phyloP scores from a whole-genome alignment of 148 eudicot species.

The Bassia scoparia region DNA sequence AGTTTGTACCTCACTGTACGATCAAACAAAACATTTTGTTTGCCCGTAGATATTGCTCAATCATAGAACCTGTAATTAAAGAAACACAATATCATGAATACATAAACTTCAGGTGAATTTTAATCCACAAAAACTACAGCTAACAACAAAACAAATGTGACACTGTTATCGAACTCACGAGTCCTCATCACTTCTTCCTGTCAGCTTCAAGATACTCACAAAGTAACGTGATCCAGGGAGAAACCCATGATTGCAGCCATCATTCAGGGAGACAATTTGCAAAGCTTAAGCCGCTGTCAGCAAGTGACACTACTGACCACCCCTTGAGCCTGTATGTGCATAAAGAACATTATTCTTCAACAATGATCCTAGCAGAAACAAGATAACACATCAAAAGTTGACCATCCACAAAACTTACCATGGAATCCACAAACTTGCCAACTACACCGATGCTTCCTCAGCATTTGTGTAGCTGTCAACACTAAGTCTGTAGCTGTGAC shows the following conservation, averaged over 20 bases:
- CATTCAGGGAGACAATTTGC: constrained; percentile 98
- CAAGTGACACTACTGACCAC: constrained; percentile 70
- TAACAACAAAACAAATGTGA: background rate
- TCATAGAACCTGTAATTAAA: constrained; percentile 64
- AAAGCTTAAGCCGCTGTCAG: constrained; percentile 96
- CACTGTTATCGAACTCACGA: constrained; percentile 36
- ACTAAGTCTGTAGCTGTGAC: constrained; percentile 98
- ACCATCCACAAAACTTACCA: constrained; percentile 43
- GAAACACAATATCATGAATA: background rate
- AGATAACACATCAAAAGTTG: background rate
- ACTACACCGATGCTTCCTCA: constrained; percentile 99
- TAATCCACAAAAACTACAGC: background rate
- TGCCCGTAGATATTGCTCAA: constrained; percentile 90
- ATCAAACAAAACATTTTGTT: constrained; percentile 95
- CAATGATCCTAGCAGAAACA: constrained; percentile 3
- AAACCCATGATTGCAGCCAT: constrained; percentile 99
- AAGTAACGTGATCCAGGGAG: constrained; percentile 91
- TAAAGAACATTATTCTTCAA: background rate
- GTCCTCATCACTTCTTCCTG: constrained; percentile 94
- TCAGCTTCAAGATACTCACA: constrained; percentile 81
- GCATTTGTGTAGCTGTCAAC: constrained; percentile 94
- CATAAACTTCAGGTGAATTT: background rate
- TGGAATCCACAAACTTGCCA: constrained; percentile 96
- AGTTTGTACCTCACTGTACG: constrained; percentile 66
- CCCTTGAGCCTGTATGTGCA: constrained; percentile 58